Percentiles rank a stretch among this genome's conserved stretches.
Evolutionary conservation across 208 protist genomes (phyloP).

Genomic region (Trichomonas gallinae): DNA sequence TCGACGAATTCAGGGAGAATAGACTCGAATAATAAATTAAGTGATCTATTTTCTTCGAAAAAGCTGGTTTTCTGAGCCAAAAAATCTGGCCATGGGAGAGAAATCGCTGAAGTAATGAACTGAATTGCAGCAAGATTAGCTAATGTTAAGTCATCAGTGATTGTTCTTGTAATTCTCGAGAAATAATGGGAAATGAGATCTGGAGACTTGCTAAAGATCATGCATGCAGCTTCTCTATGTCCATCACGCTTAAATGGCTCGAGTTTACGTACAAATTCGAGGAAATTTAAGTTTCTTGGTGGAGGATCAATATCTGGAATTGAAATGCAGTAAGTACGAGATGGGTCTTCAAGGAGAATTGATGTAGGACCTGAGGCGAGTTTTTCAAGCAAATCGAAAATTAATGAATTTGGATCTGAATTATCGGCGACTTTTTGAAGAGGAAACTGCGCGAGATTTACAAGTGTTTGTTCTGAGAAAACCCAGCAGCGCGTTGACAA

Average conservation of each 20-base stretch:
- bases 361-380: background rate
- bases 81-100: background rate
- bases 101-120: background rate
- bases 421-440: background rate
- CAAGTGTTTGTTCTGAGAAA: background rate
- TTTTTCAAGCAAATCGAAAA: background rate
- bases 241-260: background rate
- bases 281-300: background rate
- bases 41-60: background rate
- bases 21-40: background rate
- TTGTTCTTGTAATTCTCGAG: no score
- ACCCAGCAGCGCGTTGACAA: background rate
- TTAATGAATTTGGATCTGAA: background rate
- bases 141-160: background rate
- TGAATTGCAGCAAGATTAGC: background rate
- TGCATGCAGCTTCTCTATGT: background rate
- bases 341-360: background rate
- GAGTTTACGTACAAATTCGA: background rate
- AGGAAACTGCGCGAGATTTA: background rate
- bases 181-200: background rate
- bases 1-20: background rate
- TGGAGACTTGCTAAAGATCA: background rate
- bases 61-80: background rate
- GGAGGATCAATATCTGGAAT: background rate
- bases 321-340: background rate